A percentile compares a stretch with the other conserved stretches of the same genome.
Conservation (phyloP, 768 basidiomycete genomes). For the Pholiota microspora region DNA sequence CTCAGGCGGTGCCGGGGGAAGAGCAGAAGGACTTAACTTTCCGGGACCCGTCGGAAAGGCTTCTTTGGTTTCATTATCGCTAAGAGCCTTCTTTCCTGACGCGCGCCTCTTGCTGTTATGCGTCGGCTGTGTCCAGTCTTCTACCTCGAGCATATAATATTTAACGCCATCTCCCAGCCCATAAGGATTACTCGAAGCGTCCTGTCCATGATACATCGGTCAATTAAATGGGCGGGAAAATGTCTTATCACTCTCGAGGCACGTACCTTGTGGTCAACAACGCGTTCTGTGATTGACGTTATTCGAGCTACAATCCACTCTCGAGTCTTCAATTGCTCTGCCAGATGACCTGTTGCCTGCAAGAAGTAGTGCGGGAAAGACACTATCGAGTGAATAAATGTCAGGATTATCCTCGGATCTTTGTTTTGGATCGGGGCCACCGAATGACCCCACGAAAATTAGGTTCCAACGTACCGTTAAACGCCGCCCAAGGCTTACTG, state of each 20-base stretch:
- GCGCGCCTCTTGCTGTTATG: slow-evolving; percentile 55
- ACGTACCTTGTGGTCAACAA: slow-evolving; percentile 77
- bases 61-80: slow-evolving; percentile 37
- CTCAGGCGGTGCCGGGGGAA: slow-evolving; percentile 62
- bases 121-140: slow-evolving; percentile 85
- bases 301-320: slow-evolving; percentile 97
- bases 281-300: slow-evolving; percentile 80
- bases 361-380: slow-evolving; percentile 98
- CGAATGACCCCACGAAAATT: neutral
- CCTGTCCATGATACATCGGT: slow-evolving; percentile 48
- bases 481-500: slow-evolving; percentile 96
- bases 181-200: slow-evolving; percentile 85
- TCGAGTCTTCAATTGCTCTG: slow-evolving; percentile 84
- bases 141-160: slow-evolving; percentile 91
- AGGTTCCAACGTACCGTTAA: slow-evolving; percentile 69
- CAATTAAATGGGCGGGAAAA: slow-evolving; percentile 9
- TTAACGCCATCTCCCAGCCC: slow-evolving; percentile 86
- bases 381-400: slow-evolving; percentile 44
- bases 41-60: slow-evolving; percentile 19
- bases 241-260: slow-evolving; percentile 14
- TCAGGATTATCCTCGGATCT: slow-evolving; percentile 36
- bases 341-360: slow-evolving; percentile 80
- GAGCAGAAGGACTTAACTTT: slow-evolving; percentile 33
- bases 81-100: slow-evolving; percentile 48
- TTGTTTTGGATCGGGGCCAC: slow-evolving; percentile 9